Evolutionary conservation across 2,329 filamentous ascomycete genomes (phyloP).

Genomic region (Aspergillaceae sp.): DNA sequence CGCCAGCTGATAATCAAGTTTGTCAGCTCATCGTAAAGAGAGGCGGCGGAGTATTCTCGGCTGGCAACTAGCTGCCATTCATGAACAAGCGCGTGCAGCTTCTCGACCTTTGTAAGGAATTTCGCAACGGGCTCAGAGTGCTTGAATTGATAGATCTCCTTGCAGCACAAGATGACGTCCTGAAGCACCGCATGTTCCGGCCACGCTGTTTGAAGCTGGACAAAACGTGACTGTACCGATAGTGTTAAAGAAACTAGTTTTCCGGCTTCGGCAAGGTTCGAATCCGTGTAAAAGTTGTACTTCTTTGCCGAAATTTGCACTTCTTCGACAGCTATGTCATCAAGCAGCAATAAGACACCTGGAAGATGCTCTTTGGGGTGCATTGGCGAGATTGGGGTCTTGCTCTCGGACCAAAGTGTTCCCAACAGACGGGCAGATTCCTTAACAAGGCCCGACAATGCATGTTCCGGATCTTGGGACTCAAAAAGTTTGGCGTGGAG

Average conservation of each 20-base stretch:
- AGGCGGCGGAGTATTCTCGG: conserved; percentile 60
- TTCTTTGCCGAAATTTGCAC: conserved; percentile 33
- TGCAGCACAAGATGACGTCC: conserved; percentile 68
- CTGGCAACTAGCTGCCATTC: conserved; percentile 96
- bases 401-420: conserved; percentile 21
- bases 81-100: conserved; percentile 73
- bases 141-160: conserved; percentile 64
- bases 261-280: conserved; percentile 67
- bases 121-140: conserved; percentile 79
- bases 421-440: conserved; percentile 28
- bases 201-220: conserved; percentile 55
- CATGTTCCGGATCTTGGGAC: conserved; percentile 18
- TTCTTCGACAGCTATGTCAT: conserved; percentile 50
- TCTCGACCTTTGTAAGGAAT: conserved; percentile 77
- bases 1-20: conserved; percentile 80
- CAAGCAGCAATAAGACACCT: conserved; percentile 56
- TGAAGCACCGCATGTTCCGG: conserved; percentile 69
- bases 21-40: conserved; percentile 69
- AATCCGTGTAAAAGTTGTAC: conserved; percentile 86
- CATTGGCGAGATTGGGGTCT: conserved; percentile 15
- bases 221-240: conserved; percentile 63
- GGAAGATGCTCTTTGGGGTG: conserved; percentile 52
- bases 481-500: conserved; percentile 46
- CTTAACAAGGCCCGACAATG: conserved; percentile 27
- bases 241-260: conserved; percentile 62